Evolutionary conservation across 768 basidiomycete species (phyloP), one percentile per base, ranked within the genome.

Genomic region (Clitopilus hobsonii): DNA sequence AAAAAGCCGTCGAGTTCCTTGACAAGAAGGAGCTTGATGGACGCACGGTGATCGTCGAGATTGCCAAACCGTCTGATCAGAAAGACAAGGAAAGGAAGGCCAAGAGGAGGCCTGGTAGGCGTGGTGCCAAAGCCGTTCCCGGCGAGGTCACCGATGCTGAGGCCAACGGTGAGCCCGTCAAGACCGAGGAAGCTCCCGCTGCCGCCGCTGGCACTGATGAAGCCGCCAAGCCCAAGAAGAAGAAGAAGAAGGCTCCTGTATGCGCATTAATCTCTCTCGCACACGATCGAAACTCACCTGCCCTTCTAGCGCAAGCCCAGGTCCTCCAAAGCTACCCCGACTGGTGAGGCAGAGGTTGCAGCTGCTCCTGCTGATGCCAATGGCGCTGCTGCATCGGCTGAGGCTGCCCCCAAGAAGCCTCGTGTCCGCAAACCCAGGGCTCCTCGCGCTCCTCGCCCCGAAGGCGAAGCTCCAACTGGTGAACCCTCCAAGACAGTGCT

Each of bases 131-230:
- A 76, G 83, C 91, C 67, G 88, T 91, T 58, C 87, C 89, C 61
- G 91, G 92, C 55, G 92, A 93, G 74, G 85, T 92, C 71, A 87
- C 89, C 38, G 91, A 94, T 67, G 91, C 91, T 58, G 91, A 94
- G 73, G 90, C 91, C 27, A 85, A 88, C 64, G 91, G 89, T 67
- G 89, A 90, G 61, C 70, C 78, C 58, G 75, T 84, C 68, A 73
- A 81, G 62, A 77, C 82, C 51, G 85, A 83, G 50, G 79, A 70
- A 53, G 65, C 75, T 57, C 69, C 78, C 61, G 73, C 75, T 60
- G 70, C 78, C 62, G 74, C 76, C 52, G 71, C 81, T 61, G 87
- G 79, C 59, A 78, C 80, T 59, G 79, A 76, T 56, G 86, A 86
- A 69, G 83, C 83, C 59, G 84, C 85, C 73, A 92, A 87, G 78